Evolutionary conservation across 78 protist genomes (phyloP).

Genomic region (Dictyostelium discoideum): DNA sequence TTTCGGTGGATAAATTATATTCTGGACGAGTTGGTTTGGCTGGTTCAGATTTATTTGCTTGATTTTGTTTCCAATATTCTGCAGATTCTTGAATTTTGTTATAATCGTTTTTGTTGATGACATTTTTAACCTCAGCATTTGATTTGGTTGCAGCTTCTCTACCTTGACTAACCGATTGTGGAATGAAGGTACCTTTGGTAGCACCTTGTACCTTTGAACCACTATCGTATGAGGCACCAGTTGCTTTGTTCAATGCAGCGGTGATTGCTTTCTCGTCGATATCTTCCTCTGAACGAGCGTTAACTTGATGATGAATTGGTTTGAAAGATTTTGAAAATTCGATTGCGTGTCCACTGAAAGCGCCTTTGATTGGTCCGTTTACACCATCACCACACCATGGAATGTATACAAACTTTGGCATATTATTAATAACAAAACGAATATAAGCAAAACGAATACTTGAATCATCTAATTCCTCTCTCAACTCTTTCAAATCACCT

Average conservation of each 20-base stretch:
- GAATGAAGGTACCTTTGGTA: conserved; percentile 25
- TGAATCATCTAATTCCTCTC: conserved; percentile 75
- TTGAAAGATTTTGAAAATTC: conserved; percentile 33
- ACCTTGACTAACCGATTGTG: conserved; percentile 75
- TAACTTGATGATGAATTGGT: conserved; percentile 78
- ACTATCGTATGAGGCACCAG: conserved; percentile 80
- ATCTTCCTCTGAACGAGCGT: conserved; percentile 83
- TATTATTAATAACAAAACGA: conserved; percentile 63
- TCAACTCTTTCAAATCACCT: conserved; percentile 66
- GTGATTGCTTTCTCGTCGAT: conserved; percentile 63
- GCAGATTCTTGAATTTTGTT: conserved; percentile 67
- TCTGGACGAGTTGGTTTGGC: conserved; percentile 56
- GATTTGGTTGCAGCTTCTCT: conserved; percentile 71
- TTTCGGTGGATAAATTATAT: conserved; percentile 56
- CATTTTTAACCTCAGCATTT: conserved; percentile 26
- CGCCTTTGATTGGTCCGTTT: conserved; percentile 76
- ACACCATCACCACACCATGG: conserved; percentile 87
- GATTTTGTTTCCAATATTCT: conserved; percentile 45
- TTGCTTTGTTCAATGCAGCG: conserved; percentile 63
- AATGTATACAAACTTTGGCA: conserved; percentile 69
- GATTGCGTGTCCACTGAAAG: conserved; percentile 49
- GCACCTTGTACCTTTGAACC: conserved; percentile 80
- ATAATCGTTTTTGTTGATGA: conserved; percentile 72
- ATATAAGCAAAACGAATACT: conserved; percentile 71
- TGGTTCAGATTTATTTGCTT: conserved; percentile 7